phyloP scores from a whole-genome alignment of 352 stramenopile species.

The Globisporangium carolinianum region DNA sequence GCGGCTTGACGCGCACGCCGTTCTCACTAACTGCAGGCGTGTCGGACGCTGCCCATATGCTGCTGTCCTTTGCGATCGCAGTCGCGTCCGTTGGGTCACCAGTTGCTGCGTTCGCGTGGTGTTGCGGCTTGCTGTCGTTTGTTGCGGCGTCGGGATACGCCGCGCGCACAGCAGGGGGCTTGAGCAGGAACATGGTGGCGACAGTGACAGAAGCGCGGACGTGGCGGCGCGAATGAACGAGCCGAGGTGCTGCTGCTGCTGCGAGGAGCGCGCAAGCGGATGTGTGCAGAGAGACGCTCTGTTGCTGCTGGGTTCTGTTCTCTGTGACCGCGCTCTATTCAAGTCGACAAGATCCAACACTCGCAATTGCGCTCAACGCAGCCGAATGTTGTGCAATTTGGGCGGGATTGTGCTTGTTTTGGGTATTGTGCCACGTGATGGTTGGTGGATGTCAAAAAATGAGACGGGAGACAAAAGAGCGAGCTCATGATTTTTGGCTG shows the following conservation, averaged over 20 bases:
- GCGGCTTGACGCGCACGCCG: constrained; percentile 10
- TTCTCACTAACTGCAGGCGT: background rate
- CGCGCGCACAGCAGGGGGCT: constrained; percentile 16
- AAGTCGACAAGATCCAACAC: too few species aligned
- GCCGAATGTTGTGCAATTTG: background rate
- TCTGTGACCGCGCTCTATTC: background rate
- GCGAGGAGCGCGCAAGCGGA: too few species aligned
- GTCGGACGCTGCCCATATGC: background rate
- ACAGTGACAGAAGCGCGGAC: too few species aligned
- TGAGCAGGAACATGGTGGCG: constrained; percentile 40
- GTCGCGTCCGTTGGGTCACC: too few species aligned
- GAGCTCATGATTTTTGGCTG: too few species aligned
- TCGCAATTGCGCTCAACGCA: too few species aligned
- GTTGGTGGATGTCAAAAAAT: too few species aligned
- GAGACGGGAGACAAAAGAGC: too few species aligned
- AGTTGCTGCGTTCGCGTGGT: too few species aligned
- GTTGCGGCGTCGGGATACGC: background rate
- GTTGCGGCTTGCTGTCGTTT: background rate
- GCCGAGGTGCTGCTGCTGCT: background rate
- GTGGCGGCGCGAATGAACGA: too few species aligned
- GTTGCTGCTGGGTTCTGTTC: background rate
- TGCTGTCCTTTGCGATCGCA: background rate
- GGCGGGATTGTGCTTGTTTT: background rate
- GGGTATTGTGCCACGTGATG: background rate
- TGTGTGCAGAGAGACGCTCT: background rate